Evolutionary conservation across 768 basidiomycete species (phyloP), one percentile per base, ranked within the genome.

Genomic region (Rhodotorula kratochvilovae): DNA sequence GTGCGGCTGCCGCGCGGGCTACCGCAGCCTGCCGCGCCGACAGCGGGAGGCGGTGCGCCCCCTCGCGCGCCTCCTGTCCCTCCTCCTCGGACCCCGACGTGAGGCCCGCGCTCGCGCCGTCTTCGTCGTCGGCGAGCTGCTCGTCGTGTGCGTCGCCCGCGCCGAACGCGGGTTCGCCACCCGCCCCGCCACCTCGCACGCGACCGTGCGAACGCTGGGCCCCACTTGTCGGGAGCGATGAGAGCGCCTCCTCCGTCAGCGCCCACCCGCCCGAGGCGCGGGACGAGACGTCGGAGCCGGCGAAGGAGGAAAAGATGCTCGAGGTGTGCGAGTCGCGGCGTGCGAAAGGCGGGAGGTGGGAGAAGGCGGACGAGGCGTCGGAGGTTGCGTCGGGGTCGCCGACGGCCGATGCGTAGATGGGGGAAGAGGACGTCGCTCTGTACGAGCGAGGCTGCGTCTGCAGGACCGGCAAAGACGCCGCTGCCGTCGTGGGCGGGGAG

Each of bases 231-330:
- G 58, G 58, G 5, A 59, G 27, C 17, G 58, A 43, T 42, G 58
- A 59, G n/a, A 59, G 42, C 7, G 58, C 58, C n/a, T 25, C 58
- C 27, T 43, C 58, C n/a, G 58, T 59, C 15, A 59, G 58, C 10
- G 58, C 27, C 58, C 58, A 59, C 11, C 57, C 10, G 36, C 25
- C 42, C 57, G 19, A 21, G 17, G 33, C 54, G 21, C 19, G 25
- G 31, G 27, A 35, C 29, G 54, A 55, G 3, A 29, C 13, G 29
- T 54, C 53, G 29, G 53, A 29, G 16, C 31, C 53, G 53, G n/a
- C n/a, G 16, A 29, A 33, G 17, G 31, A 33, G 33, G 54, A 33
- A 16, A 33, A 55, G 54, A 19, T 55, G 31, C 31, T 55, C 33
- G 54, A 55, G 16, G 54, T 31, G 19, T 11, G 31, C 31, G 54